Evolutionary conservation across 441 rosid species (phyloP).

Genomic region (Caryocar brasiliense): DNA sequence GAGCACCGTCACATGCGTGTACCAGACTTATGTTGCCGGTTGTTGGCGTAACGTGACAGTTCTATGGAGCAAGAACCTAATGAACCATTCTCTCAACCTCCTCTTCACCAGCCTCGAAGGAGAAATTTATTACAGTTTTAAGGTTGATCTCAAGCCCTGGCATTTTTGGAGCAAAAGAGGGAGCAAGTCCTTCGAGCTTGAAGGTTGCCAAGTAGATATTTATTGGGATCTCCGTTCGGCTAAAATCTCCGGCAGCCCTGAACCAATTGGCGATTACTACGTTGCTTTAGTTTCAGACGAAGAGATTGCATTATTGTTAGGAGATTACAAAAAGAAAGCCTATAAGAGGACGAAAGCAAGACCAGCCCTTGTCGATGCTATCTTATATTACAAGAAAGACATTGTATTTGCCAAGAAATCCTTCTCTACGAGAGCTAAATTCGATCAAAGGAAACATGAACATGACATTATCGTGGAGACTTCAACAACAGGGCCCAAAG

Average conservation of each 20-base stretch:
- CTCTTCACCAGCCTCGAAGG: constrained; percentile 17
- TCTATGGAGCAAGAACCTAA: constrained; percentile 23
- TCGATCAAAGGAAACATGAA: constrained; percentile 17
- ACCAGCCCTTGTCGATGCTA: constrained; percentile 17
- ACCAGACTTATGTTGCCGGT: constrained; percentile 15
- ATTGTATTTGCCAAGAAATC: constrained; percentile 22
- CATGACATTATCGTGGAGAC: constrained; percentile 23
- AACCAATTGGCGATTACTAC: constrained; percentile 18
- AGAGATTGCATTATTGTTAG: constrained; percentile 20
- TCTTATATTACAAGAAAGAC: constrained; percentile 16
- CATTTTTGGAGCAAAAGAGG: constrained; percentile 28
- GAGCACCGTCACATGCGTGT: constrained; percentile 19
- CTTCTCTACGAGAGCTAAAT: constrained; percentile 20
- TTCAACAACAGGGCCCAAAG: constrained; percentile 18
- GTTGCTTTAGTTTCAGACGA: constrained; percentile 23
- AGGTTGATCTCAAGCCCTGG: constrained; percentile 30
- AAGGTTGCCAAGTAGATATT: constrained; percentile 20
- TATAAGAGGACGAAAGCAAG: constrained; percentile 23
- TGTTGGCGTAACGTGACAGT: constrained; percentile 18
- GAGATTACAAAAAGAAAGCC: constrained; percentile 22
- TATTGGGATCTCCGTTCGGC: constrained; percentile 27
- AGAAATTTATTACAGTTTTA: constrained; percentile 4
- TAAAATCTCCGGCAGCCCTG: constrained; percentile 21
- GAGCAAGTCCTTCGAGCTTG: constrained; percentile 21
- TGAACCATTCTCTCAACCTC: constrained; percentile 24